Evolutionary conservation across 2,329 filamentous ascomycete species (phyloP).

Genomic region (Ascochyta rabiei): DNA sequence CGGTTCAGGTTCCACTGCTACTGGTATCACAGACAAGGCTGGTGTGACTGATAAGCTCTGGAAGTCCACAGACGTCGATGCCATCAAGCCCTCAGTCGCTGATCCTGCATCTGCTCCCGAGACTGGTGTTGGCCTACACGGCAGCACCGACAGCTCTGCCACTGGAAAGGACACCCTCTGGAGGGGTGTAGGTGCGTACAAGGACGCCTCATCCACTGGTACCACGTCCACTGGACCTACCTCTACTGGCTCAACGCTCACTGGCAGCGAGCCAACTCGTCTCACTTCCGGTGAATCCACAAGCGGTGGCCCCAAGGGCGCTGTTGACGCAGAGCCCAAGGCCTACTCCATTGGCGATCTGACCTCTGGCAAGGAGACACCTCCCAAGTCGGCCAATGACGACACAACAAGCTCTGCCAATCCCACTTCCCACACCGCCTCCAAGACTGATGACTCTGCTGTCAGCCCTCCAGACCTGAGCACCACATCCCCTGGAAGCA

Average conservation of each 20-base stretch:
- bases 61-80: conserved; percentile 39
- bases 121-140: conserved; percentile 47
- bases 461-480: conserved; percentile 14
- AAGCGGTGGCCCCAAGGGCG: conserved; percentile 8
- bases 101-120: conserved; percentile 58
- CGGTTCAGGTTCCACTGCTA: conserved; percentile 33
- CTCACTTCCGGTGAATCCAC: conserved; percentile 3
- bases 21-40: conserved; percentile 35
- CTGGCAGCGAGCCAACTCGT: conserved; percentile 3
- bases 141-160: neutral
- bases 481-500: conserved; percentile 12
- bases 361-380: conserved; percentile 56
- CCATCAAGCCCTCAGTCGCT: conserved; percentile 46
- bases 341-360: conserved; percentile 15
- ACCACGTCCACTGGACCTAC: conserved; percentile 4
- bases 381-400: conserved; percentile 56
- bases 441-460: conserved; percentile 23
- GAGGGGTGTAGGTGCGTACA: conserved; percentile 14
- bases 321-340: conserved; percentile 10
- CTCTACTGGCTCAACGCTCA: conserved; percentile 1
- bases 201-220: conserved; percentile 3
- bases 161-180: conserved; percentile 12
- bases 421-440: conserved; percentile 10
- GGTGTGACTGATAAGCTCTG: conserved; percentile 34
- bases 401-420: conserved; percentile 8